Percentiles rank a stretch among this genome's conserved stretches.
phyloP scores from a whole-genome alignment of 2,329 filamentous ascomycete genomes.

The Sporothrix euskadiensis region DNA sequence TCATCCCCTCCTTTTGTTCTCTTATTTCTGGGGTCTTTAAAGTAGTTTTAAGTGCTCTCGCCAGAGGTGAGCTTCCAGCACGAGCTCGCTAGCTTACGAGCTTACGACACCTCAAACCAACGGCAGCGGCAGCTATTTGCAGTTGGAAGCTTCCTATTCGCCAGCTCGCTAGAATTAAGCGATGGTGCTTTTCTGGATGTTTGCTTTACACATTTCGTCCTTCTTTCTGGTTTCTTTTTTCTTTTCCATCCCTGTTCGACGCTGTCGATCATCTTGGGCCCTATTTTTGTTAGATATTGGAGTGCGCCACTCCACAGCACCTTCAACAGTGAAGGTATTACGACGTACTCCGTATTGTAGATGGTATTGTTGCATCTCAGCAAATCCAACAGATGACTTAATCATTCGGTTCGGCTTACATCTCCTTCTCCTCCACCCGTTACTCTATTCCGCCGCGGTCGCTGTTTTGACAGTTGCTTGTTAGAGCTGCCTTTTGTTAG shows the following conservation, averaged over 20 bases:
- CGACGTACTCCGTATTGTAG: not conserved
- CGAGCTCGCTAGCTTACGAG: not conserved
- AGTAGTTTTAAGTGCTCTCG: not conserved
- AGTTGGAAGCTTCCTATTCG: slow-evolving; percentile 20
- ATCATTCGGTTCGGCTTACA: not conserved
- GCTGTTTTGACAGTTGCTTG: not conserved
- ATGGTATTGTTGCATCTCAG: not conserved
- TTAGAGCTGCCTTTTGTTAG: not conserved
- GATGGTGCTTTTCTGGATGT: slow-evolving; percentile 12
- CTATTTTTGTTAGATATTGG: too few relatives aligned
- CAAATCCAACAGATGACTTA: not conserved
- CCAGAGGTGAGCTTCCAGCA: not conserved
- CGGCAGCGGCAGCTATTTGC: slow-evolving; percentile 4
- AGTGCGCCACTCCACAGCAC: too few relatives aligned
- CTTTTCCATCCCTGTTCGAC: not conserved
- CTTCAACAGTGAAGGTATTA: not conserved
- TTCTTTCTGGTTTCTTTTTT: slow-evolving; percentile 5
- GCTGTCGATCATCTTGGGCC: too few relatives aligned
- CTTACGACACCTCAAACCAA: not conserved
- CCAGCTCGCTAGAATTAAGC: slow-evolving; percentile 23
- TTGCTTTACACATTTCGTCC: not conserved
- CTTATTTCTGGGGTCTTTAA: not conserved
- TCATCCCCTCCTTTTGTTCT: not conserved
- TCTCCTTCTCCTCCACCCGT: not conserved
- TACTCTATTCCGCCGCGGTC: not conserved